These are phyloP conservation scores for Cryptosporidium sp. DNA, from an alignment of 169 alveolate species.

Conservation along the genomic window DNA sequence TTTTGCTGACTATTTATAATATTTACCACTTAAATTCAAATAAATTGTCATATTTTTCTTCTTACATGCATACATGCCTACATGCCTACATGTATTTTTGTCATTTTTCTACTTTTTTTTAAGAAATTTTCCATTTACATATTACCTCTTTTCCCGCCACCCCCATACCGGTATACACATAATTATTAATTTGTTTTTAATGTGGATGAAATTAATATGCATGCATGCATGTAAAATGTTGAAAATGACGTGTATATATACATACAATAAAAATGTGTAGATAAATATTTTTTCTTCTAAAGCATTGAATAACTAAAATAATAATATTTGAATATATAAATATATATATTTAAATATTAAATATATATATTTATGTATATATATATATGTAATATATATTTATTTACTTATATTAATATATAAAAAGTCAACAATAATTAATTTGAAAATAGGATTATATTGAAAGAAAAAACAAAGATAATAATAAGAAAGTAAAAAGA, in stretches of 20 bases:
- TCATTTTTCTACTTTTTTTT: not conserved
- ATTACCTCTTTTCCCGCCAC: not conserved
- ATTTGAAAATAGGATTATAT: not conserved
- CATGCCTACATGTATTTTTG: not conserved
- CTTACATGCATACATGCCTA: not conserved
- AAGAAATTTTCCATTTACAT: too few relatives aligned
- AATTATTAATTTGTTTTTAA: not conserved
- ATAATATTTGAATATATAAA: too few relatives aligned
- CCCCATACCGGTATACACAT: constrained; percentile 5
- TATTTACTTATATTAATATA: not conserved
- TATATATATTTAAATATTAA: too few relatives aligned
- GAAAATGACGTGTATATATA: constrained; percentile 29
- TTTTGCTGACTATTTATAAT: not conserved
- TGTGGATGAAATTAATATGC: constrained; percentile 28
- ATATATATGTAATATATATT: not conserved
- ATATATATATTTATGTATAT: too few relatives aligned
- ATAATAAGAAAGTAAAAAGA: not conserved
- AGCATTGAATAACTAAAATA: not conserved
- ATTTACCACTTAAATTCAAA: not conserved
- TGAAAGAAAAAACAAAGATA: not conserved
- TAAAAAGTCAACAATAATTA: not conserved
- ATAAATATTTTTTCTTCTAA: not conserved
- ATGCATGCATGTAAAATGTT: constrained; percentile 22
- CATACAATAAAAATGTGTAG: not conserved
- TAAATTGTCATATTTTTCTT: not conserved